Percentiles rank a stretch among this genome's conserved stretches.
Evolutionary conservation across 345 rosid genomes (phyloP).

Genomic region (Citrus sinensis): DNA sequence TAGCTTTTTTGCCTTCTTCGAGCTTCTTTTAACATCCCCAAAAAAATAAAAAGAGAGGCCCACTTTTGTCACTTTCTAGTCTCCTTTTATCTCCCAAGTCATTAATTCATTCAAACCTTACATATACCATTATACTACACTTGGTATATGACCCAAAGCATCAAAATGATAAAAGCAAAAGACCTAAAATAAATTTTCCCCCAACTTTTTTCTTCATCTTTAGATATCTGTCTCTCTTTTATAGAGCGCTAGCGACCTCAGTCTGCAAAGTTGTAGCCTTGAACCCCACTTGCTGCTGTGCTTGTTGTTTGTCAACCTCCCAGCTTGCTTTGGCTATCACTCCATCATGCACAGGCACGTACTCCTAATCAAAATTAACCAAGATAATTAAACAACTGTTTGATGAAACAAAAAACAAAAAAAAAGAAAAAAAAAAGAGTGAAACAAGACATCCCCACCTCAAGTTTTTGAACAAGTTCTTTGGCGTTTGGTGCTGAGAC

Average conservation of each 20-base stretch:
- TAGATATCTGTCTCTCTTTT: constrained; percentile 15
- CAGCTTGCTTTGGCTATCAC: constrained; percentile 67
- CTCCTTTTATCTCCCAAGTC: neutral
- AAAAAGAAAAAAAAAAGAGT: neutral
- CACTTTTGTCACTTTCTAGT: constrained; percentile 5
- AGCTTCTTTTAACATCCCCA: neutral
- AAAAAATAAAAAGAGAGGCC: neutral
- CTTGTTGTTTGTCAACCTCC: constrained; percentile 52
- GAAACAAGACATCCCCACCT: constrained; percentile 41
- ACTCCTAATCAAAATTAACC: constrained; percentile 45
- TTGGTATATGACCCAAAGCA: constrained; percentile 24
- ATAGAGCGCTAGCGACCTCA: constrained; percentile 40
- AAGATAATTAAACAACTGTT: no score
- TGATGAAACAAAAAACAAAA: neutral
- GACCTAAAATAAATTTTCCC: constrained; percentile 13
- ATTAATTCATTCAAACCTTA: constrained; percentile 13
- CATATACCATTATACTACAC: constrained; percentile 18
- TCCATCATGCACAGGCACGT: constrained; percentile 83
- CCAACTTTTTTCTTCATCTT: neutral
- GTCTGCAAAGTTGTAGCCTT: constrained; percentile 47
- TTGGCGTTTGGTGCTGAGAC: constrained; percentile 91
- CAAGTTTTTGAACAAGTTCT: constrained; percentile 89
- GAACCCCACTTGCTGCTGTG: constrained; percentile 39
- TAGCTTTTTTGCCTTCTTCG: neutral
- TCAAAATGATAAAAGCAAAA: constrained; percentile 1